Conservation (phyloP, 768 basidiomycete genomes). For the Leucocoprinus leucothites region DNA sequence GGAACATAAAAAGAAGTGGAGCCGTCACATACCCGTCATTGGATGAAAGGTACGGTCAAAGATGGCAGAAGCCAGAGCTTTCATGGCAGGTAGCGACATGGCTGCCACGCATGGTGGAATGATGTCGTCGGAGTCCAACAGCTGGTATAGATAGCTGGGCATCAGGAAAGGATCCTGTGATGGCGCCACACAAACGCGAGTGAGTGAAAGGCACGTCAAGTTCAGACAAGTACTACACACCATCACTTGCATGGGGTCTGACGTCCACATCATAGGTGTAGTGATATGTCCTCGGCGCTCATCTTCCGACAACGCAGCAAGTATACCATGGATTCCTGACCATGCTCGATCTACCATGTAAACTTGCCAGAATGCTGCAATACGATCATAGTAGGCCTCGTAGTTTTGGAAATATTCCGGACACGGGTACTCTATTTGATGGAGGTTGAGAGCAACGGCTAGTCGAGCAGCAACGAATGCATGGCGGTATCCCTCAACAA, state of each 20-base stretch:
- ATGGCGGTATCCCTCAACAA: slow-evolving; percentile 59
- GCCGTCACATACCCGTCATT: slow-evolving; percentile 5
- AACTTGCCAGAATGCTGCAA: slow-evolving; percentile 59
- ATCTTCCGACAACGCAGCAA: slow-evolving; percentile 50
- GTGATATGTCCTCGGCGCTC: slow-evolving; percentile 45
- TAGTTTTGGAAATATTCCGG: slow-evolving; percentile 17
- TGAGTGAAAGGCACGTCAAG: slow-evolving; percentile 2
- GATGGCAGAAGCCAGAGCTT: slow-evolving; percentile 48
- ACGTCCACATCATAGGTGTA: slow-evolving; percentile 41
- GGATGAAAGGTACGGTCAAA: slow-evolving; percentile 50
- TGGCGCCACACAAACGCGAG: not conserved
- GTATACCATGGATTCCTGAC: slow-evolving; percentile 53
- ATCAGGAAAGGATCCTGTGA: slow-evolving; percentile 10
- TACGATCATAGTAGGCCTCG: slow-evolving; percentile 29
- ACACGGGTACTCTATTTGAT: slow-evolving; percentile 40
- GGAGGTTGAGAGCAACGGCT: slow-evolving; percentile 56
- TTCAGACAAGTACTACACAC: slow-evolving; percentile 14
- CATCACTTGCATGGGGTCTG: slow-evolving; percentile 30
- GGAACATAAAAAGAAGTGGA: not conserved
- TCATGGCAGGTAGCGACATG: slow-evolving; percentile 34
- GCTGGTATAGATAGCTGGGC: slow-evolving; percentile 21
- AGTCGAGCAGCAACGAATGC: slow-evolving; percentile 59
- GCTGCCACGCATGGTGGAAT: slow-evolving; percentile 19
- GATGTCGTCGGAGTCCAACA: slow-evolving; percentile 25
- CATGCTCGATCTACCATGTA: slow-evolving; percentile 62